phyloP scores from a whole-genome alignment of 257 asterid species.

The Cruciata laevipes region DNA sequence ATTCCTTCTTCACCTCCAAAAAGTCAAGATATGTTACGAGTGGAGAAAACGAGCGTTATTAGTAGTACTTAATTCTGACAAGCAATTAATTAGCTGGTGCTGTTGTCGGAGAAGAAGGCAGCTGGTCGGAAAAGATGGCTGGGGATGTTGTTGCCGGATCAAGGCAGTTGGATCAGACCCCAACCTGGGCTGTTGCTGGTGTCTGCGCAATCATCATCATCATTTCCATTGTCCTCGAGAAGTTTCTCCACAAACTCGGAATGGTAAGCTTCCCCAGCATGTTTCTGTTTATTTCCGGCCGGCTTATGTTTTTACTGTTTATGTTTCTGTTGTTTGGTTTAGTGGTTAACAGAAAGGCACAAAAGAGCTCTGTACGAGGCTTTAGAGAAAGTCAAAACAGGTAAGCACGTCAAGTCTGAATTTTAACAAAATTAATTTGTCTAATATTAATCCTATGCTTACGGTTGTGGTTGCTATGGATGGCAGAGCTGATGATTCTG shows the following conservation, averaged over 20 bases:
- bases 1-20: too few species aligned
- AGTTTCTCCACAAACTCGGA: slow-evolving; percentile 70
- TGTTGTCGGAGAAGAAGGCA: neutral
- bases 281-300: neutral
- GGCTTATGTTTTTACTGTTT: too few species aligned
- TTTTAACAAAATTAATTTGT: too few species aligned
- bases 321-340: slow-evolving; percentile 1
- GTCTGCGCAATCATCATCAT: slow-evolving; percentile 70
- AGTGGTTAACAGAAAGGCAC: slow-evolving; percentile 77
- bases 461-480: too few species aligned
- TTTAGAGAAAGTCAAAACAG: slow-evolving; percentile 87
- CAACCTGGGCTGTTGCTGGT: slow-evolving; percentile 94
- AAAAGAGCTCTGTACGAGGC: slow-evolving; percentile 87
- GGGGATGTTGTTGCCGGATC: slow-evolving; percentile 26
- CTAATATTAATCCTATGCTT: too few species aligned
- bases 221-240: slow-evolving; percentile 66
- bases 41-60: too few species aligned
- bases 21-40: too few species aligned
- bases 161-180: slow-evolving; percentile 59
- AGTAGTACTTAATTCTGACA: too few species aligned
- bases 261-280: slow-evolving; percentile 27
- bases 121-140: slow-evolving; percentile 42
- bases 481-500: slow-evolving; percentile 93
- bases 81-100: neutral
- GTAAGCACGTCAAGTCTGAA: too few species aligned